A percentile compares a stretch with the other conserved stretches of the same genome.
These are phyloP conservation scores for Astrothelium subdiscretum DNA, from an alignment of 495 filamentous ascomycete species.

Conservation along the genomic window DNA sequence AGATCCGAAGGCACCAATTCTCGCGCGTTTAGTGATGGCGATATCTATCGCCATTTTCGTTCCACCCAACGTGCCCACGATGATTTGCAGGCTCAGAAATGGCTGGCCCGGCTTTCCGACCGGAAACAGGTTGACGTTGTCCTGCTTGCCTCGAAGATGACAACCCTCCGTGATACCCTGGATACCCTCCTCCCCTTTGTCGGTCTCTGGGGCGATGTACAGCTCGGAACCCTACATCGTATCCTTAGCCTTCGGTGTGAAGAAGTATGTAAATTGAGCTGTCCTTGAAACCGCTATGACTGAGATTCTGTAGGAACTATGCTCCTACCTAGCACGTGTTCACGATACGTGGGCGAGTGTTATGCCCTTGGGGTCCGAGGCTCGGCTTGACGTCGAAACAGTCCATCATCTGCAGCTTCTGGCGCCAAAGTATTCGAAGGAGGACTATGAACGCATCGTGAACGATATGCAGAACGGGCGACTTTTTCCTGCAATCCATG, in stretches of 20 bases:
- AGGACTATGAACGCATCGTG: not conserved
- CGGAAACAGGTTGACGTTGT: not conserved
- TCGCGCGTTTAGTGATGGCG: not conserved
- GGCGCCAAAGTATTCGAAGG: not conserved
- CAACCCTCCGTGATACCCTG: not conserved
- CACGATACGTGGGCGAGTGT: not conserved
- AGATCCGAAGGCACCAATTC: not conserved
- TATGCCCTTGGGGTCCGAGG: not conserved
- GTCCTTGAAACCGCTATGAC: not conserved
- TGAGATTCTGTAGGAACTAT: not conserved
- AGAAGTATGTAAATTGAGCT: not conserved
- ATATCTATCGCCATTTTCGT: not conserved
- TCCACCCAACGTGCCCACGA: not conserved
- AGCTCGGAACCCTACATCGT: not conserved
- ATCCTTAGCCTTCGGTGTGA: slow-evolving; percentile 1
- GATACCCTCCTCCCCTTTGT: not conserved
- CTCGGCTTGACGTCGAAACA: not conserved
- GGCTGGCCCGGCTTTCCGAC: not conserved
- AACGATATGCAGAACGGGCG: not conserved
- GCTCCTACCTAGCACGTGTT: not conserved
- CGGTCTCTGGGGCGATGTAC: not conserved
- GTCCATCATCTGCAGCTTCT: not conserved
- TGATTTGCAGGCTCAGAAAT: not conserved
- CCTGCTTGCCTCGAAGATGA: not conserved
- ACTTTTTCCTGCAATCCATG: not conserved